Evolutionary conservation across 148 eudicot genomes (phyloP).

Genomic region (Chenopodium album): DNA sequence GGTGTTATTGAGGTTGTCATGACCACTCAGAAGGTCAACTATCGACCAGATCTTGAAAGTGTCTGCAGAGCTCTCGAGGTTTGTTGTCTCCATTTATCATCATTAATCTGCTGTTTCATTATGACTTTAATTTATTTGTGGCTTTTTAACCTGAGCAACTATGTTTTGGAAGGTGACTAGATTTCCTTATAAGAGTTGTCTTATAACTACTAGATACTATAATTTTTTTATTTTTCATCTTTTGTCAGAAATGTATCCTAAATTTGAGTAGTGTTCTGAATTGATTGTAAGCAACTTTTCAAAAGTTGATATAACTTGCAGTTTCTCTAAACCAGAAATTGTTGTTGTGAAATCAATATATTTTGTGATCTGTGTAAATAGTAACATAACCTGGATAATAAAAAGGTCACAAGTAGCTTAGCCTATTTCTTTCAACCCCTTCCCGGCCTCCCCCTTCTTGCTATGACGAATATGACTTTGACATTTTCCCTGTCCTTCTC

Average conservation of each 20-base stretch:
- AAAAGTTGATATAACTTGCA: not conserved
- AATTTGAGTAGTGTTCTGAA: not conserved
- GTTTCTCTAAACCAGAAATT: not conserved
- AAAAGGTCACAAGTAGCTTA: not conserved
- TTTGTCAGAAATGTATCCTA: not conserved
- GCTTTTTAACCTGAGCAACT: not conserved
- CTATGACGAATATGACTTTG: not conserved
- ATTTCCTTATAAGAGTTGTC: too few species aligned
- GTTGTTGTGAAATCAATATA: not conserved
- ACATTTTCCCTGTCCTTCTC: slow-evolving; percentile 18
- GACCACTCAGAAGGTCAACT: slow-evolving; percentile 73
- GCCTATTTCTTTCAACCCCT: not conserved
- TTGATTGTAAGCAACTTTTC: not conserved
- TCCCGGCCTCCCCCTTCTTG: not conserved
- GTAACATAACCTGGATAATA: not conserved
- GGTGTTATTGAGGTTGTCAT: slow-evolving; percentile 88
- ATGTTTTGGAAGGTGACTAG: not conserved
- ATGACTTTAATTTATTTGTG: not conserved
- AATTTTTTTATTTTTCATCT: too few species aligned
- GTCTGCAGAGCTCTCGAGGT: slow-evolving; percentile 92
- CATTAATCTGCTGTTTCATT: slow-evolving; percentile 1
- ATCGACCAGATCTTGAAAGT: slow-evolving; percentile 70
- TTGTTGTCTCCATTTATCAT: slow-evolving; percentile 11
- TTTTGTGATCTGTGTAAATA: not conserved
- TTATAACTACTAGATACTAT: too few species aligned